A percentile compares a stretch with the other conserved stretches of the same genome.
These are phyloP conservation scores for Phytophthora sojae DNA, from an alignment of 352 stramenopile species.

Conservation along the genomic window DNA sequence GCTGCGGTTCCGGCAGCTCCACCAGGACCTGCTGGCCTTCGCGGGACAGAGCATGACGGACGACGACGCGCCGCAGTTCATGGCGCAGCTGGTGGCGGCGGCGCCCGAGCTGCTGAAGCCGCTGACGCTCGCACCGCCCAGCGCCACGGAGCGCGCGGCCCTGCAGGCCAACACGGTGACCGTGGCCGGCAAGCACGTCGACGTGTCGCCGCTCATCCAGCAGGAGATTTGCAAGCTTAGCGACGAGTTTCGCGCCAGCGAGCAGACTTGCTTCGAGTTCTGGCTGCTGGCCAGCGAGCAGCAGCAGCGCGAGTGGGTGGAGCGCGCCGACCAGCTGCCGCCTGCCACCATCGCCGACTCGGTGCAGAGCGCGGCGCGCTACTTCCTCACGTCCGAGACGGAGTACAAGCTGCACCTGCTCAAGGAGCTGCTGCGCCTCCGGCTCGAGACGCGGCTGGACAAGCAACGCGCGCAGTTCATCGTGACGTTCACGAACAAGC, in stretches of 20 bases:
- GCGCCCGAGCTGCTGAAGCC: slow-evolving; percentile 53
- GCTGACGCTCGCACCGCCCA: slow-evolving; percentile 46
- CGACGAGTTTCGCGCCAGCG: slow-evolving; percentile 75
- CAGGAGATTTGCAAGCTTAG: slow-evolving; percentile 84
- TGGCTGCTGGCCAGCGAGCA: slow-evolving; percentile 84
- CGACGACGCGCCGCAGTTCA: slow-evolving; percentile 69
- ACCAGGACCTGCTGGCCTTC: slow-evolving; percentile 76
- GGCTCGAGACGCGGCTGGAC: slow-evolving; percentile 65
- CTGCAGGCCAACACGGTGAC: slow-evolving; percentile 70
- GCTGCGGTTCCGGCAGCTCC: slow-evolving; percentile 77
- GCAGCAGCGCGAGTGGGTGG: slow-evolving; percentile 70
- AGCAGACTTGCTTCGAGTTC: slow-evolving; percentile 73
- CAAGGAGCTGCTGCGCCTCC: slow-evolving; percentile 77
- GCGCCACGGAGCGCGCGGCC: slow-evolving; percentile 58
- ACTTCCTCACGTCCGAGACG: slow-evolving; percentile 80
- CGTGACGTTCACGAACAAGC: slow-evolving; percentile 72
- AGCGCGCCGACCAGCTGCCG: slow-evolving; percentile 73
- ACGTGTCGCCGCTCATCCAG: slow-evolving; percentile 82
- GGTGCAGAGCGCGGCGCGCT: slow-evolving; percentile 71
- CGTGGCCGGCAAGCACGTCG: slow-evolving; percentile 70
- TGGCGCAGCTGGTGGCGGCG: slow-evolving; percentile 56
- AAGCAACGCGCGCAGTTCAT: slow-evolving; percentile 71
- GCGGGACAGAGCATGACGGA: slow-evolving; percentile 73
- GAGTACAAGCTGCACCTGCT: slow-evolving; percentile 80
- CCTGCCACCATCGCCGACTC: slow-evolving; percentile 51